Evolutionary conservation across 192 early-diverging fungal genomes (phyloP).

Genomic region (Spizellomyces punctatus): DNA sequence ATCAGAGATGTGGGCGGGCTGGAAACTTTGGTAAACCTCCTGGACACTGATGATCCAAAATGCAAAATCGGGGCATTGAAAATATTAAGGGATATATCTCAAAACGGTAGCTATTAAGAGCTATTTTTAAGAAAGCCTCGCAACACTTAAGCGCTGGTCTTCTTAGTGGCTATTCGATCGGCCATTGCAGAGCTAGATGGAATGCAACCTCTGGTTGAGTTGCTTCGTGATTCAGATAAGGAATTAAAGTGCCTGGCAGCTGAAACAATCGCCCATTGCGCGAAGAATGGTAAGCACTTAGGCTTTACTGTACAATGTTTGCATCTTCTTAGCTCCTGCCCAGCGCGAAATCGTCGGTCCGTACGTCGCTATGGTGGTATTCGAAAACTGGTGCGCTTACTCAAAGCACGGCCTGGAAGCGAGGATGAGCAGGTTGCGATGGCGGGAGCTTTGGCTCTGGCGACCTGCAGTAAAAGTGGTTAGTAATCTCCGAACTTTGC

Average conservation of each 20-base stretch:
- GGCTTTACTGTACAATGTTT: background rate
- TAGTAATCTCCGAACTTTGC: constrained; percentile 2
- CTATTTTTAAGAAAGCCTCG: background rate
- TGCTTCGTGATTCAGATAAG: constrained; percentile 55
- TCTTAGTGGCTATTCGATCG: constrained; percentile 54
- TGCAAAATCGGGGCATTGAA: constrained; percentile 66
- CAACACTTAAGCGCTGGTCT: background rate
- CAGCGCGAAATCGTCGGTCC: constrained; percentile 55
- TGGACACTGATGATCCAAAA: constrained; percentile 67
- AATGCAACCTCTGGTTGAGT: constrained; percentile 63
- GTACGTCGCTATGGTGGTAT: constrained; percentile 66
- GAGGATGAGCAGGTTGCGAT: constrained; percentile 61
- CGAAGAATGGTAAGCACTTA: constrained; percentile 53
- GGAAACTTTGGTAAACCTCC: constrained; percentile 62
- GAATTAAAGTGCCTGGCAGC: constrained; percentile 68
- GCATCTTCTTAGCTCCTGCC: background rate
- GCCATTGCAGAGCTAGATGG: constrained; percentile 63
- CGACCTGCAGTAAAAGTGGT: constrained; percentile 62
- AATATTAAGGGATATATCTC: constrained; percentile 61
- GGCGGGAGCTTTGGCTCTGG: constrained; percentile 60
- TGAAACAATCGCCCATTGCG: constrained; percentile 66
- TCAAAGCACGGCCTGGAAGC: constrained; percentile 49
- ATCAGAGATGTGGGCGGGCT: constrained; percentile 67
- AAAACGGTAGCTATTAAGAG: constrained; percentile 45
- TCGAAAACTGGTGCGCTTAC: constrained; percentile 57